Base-by-base conservation (phyloP, 225 moss, liverwort and hornwort species). In the Climacium dendroides region DNA sequence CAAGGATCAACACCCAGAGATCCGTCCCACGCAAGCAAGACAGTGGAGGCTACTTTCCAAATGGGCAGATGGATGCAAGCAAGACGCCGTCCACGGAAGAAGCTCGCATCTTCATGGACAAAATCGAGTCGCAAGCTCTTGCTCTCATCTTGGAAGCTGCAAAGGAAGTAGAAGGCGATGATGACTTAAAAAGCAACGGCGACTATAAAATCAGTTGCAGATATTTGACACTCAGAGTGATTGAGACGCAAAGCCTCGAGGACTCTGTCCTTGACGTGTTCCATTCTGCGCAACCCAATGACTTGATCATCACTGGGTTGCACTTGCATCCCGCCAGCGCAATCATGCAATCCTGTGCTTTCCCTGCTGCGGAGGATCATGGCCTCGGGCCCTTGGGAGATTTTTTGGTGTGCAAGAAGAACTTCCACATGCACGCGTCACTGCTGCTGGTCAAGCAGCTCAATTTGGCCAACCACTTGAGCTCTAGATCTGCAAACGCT, bases 361-460 rank as follows among this genome's bases (percentile, higher is more conserved):
- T 93, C 59, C 78, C 81, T 52, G 53, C 45, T 24, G 71, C 60
- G 63, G 88, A 89, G 61, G 87, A 92, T 47, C 92, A 94, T 20
- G 95, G 93, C 54, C 85, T 95, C 26, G 94, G 95, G 22, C 88
- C 94, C 18, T 69, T 95, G 30, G 95, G 95, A 45, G 88, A 95
- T 82, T 86, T 92, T 37, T 84, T 96, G 48, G 83, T 93, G 85
- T 93, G 92, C 53, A 92, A 86, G 74, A 87, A 89, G 64, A 83
- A 85, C 55, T 78, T 79, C 43, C 72, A 65, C 53, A 66, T 85
- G 90, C 82, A 82, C 62, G 82, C 85, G 78, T 90, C 90, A 23
- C 59, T 93, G 80, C 85, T 93, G 20, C 64, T 93, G 74, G 87
- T 90, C 54, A 88, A 91, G 74, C 93, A 90, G 67, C 85, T 91